Evolutionary conservation across 257 asterid genomes (phyloP).

Genomic region (Solanum sejunctum): DNA sequence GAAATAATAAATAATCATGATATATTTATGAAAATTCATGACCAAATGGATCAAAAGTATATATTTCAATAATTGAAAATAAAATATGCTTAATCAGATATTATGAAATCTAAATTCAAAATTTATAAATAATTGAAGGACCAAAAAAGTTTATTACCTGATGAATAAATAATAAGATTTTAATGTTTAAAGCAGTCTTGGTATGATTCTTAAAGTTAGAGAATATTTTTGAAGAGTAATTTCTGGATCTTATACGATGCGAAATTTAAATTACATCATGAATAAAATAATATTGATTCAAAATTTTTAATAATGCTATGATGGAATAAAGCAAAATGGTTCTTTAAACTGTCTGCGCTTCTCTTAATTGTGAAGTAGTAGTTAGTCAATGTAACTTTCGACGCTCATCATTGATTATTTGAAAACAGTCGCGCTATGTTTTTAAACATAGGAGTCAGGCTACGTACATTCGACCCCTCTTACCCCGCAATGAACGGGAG

Average conservation of each 20-base stretch:
- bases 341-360: no score
- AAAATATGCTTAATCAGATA: neutral
- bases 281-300: neutral
- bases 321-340: no score
- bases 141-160: neutral
- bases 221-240: neutral
- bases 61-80: neutral
- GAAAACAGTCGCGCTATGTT: no score
- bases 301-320: neutral
- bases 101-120: neutral
- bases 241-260: neutral
- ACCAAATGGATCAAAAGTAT: neutral
- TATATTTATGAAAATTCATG: neutral
- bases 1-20: neutral
- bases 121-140: neutral
- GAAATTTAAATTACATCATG: neutral
- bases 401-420: no score
- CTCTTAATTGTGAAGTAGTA: no score
- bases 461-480: no score
- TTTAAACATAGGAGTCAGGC: no score
- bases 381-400: no score
- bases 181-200: neutral
- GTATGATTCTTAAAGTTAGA: neutral
- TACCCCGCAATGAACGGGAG: no score
- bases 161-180: no score